Percentiles rank a stretch among this genome's conserved stretches.
Conservation (phyloP, 441 rosid species). For the Omphalea diandra region DNA sequence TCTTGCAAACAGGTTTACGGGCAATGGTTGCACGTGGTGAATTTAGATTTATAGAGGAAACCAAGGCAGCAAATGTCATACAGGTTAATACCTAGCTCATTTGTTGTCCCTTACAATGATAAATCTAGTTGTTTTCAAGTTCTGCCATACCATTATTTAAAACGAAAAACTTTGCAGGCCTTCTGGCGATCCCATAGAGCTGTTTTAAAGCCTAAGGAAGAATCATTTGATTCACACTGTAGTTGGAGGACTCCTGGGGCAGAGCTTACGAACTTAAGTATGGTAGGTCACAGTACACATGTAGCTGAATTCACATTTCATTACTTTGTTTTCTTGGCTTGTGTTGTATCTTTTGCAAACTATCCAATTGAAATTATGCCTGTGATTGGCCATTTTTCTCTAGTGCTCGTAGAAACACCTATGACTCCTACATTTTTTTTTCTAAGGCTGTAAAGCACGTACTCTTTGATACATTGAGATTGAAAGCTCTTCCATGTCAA, state of each 20-base stretch:
- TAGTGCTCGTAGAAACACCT: not conserved
- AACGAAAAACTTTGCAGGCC: conserved; percentile 46
- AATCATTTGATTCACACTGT: conserved; percentile 45
- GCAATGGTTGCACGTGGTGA: conserved; percentile 54
- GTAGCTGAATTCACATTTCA: not conserved
- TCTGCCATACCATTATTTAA: conserved; percentile 19
- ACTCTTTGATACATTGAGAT: not conserved
- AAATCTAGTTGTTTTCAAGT: conserved; percentile 21
- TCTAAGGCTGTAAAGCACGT: conserved; percentile 17
- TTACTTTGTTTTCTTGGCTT: not conserved
- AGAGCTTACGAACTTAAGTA: conserved; percentile 33
- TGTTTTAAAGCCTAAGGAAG: conserved; percentile 44
- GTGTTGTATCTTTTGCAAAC: not conserved
- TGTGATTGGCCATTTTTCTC: not conserved
- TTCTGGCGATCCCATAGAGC: conserved; percentile 68
- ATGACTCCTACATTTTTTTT: not conserved
- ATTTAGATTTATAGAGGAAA: conserved; percentile 36
- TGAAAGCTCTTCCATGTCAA: not conserved
- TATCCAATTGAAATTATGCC: not conserved
- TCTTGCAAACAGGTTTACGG: conserved; percentile 71
- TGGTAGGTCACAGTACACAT: conserved; percentile 38
- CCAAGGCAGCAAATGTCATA: conserved; percentile 48
- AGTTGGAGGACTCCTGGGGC: conserved; percentile 41
- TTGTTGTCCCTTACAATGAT: conserved; percentile 3
- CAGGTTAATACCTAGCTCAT: conserved; percentile 51